Base-by-base conservation (phyloP, 2,329 filamentous ascomycete species). In the Pleurostoma richardsiae region DNA sequence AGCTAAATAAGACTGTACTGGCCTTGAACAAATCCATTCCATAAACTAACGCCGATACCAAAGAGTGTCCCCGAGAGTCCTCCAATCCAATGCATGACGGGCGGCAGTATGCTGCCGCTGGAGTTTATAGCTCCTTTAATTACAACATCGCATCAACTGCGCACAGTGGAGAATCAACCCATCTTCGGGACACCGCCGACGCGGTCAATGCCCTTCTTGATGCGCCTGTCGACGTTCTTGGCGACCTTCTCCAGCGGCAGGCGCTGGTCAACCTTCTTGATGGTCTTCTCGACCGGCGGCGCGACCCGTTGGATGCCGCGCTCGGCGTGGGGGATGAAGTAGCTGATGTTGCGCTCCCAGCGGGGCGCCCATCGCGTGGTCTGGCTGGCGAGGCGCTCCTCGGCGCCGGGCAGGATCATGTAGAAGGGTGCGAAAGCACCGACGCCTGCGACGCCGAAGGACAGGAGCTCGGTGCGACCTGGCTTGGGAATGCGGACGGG, bases 281-380 rank as follows among this genome's bases (percentile, higher is more conserved):
- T 67, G 42, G 70, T 68, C 49, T 63, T 66, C 45, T 70, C 61
- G 44, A 77, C 57, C 26, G 69, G 72, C 2, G 73, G 75, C 57
- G 77, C 67, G 45, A 77, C 67, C 44, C 72, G 69, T 53, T 74
- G 72, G 39, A 76, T 68, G 43, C 71, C 64, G 26, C 65, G 64
- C 60, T 74, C 69, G 29, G 71, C 69, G 11, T 72, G 71, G n/a
- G 67, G 63, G 6, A 67, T 64, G 59, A 81, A 74, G 66, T 73
- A 76, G 52, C 65, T 72, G 58, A 81, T 72, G 62, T 79, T 80
- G 45, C 71, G 68, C 63, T 82, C 77, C 79, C 79, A 82, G 47
- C 76, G 72, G 19, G 77, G 77, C 4, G 78, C 79, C 79, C 79
- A 82, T 56, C 74, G 73, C 49, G 69, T 66, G 4, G 79, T 82